Base-by-base conservation (phyloP, 1,139 yeast genomes). In the Candida anutae region DNA sequence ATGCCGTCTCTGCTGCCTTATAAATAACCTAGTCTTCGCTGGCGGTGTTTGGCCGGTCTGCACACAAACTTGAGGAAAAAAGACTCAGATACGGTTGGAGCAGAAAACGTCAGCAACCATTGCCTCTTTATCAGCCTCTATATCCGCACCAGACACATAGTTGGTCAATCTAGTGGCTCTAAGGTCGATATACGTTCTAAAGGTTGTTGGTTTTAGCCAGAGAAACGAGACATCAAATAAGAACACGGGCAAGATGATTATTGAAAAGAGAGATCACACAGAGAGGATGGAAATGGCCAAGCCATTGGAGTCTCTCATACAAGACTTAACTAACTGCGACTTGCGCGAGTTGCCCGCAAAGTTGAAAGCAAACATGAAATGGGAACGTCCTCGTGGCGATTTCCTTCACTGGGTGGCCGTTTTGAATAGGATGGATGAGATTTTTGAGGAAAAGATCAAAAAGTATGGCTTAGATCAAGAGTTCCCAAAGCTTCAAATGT, bases 391-490 rank as follows among this genome's bases (percentile, higher is more conserved):
- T 3, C 63, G 76, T 34, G 87, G 85, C 16, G 88, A 83, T 40
- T 53, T 88, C 25, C 69, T 70, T 39, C 79, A 77, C 35, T 88
- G 95, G 94, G 69, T 83, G 13, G 69, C 79, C 0, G 73, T 84
- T 1, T 59, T 88, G 39, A 81, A 87, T 50, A 63, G 79, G 39
- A 75, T 87, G 42, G 96, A 87, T 47, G 68, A 62, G 10, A 65
- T 83, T 13, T 58, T 84, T 32, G 82, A 77, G 30, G 40, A 42
- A 4, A 55, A 68, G 22, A 69, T 80, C 15, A 52, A 53, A 10
- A 71, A 71, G 37, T 81, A 84, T 43, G 65, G 62, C 5, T 63
- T 81, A 25, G 61, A 59, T 18, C 60, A 64, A 12, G 71, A 66
- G n/a, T 48, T 45, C 34, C 65, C 69, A 6, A 60, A 53, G 31